Percentiles rank a stretch among this genome's conserved stretches.
These are phyloP conservation scores for Pseudogymnoascus sp. DNA, from an alignment of 2,329 filamentous ascomycete species.

Conservation along the genomic window DNA sequence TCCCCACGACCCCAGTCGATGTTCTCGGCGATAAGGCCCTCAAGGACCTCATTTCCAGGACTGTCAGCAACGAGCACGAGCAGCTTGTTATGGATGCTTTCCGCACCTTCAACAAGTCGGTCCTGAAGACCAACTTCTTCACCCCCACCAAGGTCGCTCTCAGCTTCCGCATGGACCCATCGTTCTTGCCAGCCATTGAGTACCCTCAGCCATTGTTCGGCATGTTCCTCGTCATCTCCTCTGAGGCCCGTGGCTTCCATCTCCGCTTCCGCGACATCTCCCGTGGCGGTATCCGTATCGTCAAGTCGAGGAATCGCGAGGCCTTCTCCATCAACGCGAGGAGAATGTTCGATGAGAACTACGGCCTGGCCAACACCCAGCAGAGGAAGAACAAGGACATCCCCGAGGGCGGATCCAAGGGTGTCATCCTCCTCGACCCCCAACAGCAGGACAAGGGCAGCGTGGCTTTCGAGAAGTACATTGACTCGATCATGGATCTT, in stretches of 20 bases:
- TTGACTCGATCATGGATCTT: slow-evolving; percentile 94
- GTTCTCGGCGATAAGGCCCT: slow-evolving; percentile 69
- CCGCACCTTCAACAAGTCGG: slow-evolving; percentile 85
- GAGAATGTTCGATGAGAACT: slow-evolving; percentile 97
- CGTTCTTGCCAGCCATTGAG: slow-evolving; percentile 82
- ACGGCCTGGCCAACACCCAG: slow-evolving; percentile 94
- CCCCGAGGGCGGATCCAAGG: slow-evolving; percentile 94
- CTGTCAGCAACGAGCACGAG: slow-evolving; percentile 88
- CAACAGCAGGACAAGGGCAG: slow-evolving; percentile 88
- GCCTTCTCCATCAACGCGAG: slow-evolving; percentile 94
- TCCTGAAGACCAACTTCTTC: slow-evolving; percentile 92
- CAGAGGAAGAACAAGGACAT: slow-evolving; percentile 99
- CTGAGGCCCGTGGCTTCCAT: slow-evolving; percentile 95
- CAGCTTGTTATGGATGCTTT: slow-evolving; percentile 98
- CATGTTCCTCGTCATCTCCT: slow-evolving; percentile 97
- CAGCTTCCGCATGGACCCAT: slow-evolving; percentile 86
- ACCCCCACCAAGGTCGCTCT: slow-evolving; percentile 97
- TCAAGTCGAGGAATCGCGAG: slow-evolving; percentile 95
- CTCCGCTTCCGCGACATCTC: slow-evolving; percentile 95
- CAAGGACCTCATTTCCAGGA: slow-evolving; percentile 68
- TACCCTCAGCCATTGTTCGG: slow-evolving; percentile 91
- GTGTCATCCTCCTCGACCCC: slow-evolving; percentile 88
- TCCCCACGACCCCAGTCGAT: slow-evolving; percentile 50
- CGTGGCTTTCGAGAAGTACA: slow-evolving; percentile 98
- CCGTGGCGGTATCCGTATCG: slow-evolving; percentile 93